Evolutionary conservation across 345 rosid genomes (phyloP).

Genomic region (Cardamine occulta): DNA sequence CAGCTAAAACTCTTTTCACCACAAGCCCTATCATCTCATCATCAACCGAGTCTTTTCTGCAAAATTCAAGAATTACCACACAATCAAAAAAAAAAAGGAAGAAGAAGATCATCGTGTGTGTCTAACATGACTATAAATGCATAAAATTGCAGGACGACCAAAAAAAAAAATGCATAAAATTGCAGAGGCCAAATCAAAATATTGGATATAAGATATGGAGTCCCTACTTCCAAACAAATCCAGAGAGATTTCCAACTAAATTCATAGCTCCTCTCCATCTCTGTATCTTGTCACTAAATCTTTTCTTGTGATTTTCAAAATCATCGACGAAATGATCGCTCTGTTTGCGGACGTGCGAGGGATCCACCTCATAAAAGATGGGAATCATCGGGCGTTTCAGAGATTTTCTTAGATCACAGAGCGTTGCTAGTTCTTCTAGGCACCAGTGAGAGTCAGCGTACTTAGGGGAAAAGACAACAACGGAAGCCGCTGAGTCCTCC

Average conservation of each 20-base stretch:
- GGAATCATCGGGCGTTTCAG: slow-evolving; percentile 48
- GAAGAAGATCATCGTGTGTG: neutral
- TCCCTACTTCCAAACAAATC: slow-evolving; percentile 28
- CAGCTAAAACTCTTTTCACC: slow-evolving; percentile 49
- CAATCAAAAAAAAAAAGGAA: no score
- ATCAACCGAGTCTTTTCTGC: slow-evolving; percentile 10
- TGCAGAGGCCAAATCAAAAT: no score
- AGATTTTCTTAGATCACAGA: slow-evolving; percentile 35
- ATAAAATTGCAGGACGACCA: no score
- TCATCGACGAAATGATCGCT: slow-evolving; percentile 42
- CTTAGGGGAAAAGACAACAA: slow-evolving; percentile 46
- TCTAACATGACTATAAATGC: no score
- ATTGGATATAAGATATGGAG: no score
- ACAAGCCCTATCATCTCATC: slow-evolving; percentile 44
- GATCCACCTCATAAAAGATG: slow-evolving; percentile 54
- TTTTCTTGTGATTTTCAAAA: slow-evolving; percentile 38
- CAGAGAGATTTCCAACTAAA: slow-evolving; percentile 48
- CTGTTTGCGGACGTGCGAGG: slow-evolving; percentile 55
- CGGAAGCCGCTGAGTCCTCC: slow-evolving; percentile 57
- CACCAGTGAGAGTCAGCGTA: slow-evolving; percentile 60
- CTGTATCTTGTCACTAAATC: slow-evolving; percentile 29
- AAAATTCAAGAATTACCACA: slow-evolving; percentile 5
- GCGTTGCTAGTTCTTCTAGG: slow-evolving; percentile 53
- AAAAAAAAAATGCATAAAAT: no score
- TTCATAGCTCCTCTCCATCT: slow-evolving; percentile 55